phyloP scores from a whole-genome alignment of 768 basidiomycete genomes.

The Boletus sp. region DNA sequence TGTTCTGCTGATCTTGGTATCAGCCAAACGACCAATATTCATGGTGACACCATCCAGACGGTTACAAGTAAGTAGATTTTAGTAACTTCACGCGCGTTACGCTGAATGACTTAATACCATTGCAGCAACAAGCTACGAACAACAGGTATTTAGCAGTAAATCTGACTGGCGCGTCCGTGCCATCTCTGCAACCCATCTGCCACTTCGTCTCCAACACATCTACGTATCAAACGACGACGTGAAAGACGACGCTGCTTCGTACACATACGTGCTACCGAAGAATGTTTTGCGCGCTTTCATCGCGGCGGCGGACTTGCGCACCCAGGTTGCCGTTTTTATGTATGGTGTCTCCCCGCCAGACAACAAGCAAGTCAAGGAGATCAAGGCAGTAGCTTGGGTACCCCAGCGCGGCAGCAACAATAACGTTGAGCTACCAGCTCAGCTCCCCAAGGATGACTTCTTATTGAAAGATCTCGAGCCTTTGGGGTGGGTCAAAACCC shows the following conservation, averaged over 20 bases:
- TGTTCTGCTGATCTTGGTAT: conserved; percentile 6
- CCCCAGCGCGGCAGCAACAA: conserved; percentile 97
- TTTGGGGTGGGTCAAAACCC: conserved; percentile 96
- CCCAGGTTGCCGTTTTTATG: conserved; percentile 92
- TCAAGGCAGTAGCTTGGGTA: conserved; percentile 97
- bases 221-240: conserved; percentile 99
- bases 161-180: conserved; percentile 99
- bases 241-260: conserved; percentile 93
- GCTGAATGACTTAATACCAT: conserved; percentile 1
- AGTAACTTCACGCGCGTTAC: not conserved
- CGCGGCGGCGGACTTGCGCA: conserved; percentile 88
- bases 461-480: conserved; percentile 94
- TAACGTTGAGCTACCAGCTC: conserved; percentile 84
- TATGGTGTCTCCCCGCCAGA: conserved; percentile 93
- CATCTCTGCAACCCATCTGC: conserved; percentile 94
- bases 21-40: conserved; percentile 94
- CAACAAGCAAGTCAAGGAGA: conserved; percentile 98
- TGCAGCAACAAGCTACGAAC: conserved; percentile 92
- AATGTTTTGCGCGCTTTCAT: conserved; percentile 95
- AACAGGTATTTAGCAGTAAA: conserved; percentile 98
- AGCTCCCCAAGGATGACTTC: conserved; percentile 93
- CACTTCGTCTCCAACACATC: conserved; percentile 95
- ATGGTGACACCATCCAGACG: conserved; percentile 94
- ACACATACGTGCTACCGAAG: conserved; percentile 96
- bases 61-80: conserved; percentile 71